Conservation (phyloP, 345 rosid genomes). For the Boechera retrofracta region DNA sequence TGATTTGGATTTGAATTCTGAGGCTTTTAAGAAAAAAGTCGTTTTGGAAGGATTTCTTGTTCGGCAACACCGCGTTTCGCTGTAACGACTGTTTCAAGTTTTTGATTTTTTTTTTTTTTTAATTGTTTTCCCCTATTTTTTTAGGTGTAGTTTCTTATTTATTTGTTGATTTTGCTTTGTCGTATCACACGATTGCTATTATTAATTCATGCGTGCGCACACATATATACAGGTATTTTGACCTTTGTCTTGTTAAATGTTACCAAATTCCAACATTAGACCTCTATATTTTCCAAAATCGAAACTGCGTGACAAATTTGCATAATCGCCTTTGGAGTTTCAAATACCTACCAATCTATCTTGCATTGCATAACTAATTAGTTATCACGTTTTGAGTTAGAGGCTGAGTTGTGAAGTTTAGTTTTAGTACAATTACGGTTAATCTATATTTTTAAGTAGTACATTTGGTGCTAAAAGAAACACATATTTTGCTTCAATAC, state of each 20-base stretch:
- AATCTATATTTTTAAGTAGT: too few species aligned
- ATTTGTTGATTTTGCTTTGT: slow-evolving; percentile 1
- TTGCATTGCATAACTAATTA: too few species aligned
- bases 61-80: slow-evolving; percentile 34
- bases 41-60: slow-evolving; percentile 73
- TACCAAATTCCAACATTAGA: not conserved
- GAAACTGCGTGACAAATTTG: not conserved
- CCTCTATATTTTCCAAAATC: not conserved
- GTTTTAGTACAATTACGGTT: too few species aligned
- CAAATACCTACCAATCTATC: too few species aligned
- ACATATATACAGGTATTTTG: not conserved
- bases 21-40: slow-evolving; percentile 68
- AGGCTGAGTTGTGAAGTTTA: too few species aligned
- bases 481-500: too few species aligned
- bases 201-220: not conserved
- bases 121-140: not conserved
- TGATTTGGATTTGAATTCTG: slow-evolving; percentile 50
- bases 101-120: not conserved
- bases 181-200: not conserved
- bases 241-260: not conserved
- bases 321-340: too few species aligned
- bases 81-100: slow-evolving; percentile 3
- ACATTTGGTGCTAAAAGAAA: too few species aligned
- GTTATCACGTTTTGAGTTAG: too few species aligned
- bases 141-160: not conserved